Percentiles rank a stretch among this genome's conserved stretches.
phyloP scores from a whole-genome alignment of 2,329 filamentous ascomycete species.

The Penicillium sp. region DNA sequence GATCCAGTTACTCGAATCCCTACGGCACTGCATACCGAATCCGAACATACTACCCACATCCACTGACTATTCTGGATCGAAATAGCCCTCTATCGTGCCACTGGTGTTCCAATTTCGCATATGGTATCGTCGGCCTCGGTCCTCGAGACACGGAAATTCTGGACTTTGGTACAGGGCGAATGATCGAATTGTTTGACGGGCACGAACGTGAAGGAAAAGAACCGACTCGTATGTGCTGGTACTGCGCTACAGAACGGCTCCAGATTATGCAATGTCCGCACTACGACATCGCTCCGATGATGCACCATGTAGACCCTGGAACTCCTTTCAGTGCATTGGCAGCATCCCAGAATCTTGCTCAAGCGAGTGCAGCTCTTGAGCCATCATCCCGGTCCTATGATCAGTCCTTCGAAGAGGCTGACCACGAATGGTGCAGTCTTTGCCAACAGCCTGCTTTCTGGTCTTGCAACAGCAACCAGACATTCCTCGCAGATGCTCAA shows the following conservation, averaged over 20 bases:
- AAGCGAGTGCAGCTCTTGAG: slow-evolving; percentile 6
- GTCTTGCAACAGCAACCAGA: slow-evolving; percentile 35
- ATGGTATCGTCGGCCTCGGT: slow-evolving; percentile 49
- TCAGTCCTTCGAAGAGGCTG: slow-evolving; percentile 13
- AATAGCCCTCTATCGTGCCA: slow-evolving; percentile 40
- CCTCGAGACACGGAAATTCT: slow-evolving; percentile 43
- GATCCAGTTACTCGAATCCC: slow-evolving; percentile 15
- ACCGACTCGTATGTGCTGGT: slow-evolving; percentile 47
- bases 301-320: slow-evolving; percentile 16
- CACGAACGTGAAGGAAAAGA: slow-evolving; percentile 41
- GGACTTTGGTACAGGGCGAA: slow-evolving; percentile 42
- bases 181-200: slow-evolving; percentile 48
- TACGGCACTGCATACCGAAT: slow-evolving; percentile 21
- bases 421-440: slow-evolving; percentile 48
- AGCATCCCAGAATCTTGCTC: slow-evolving; percentile 34
- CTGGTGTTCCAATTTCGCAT: slow-evolving; percentile 49
- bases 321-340: slow-evolving; percentile 30
- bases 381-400: background rate
- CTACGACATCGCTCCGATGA: slow-evolving; percentile 40
- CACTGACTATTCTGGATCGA: slow-evolving; percentile 46
- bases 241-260: slow-evolving; percentile 44
- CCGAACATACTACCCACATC: slow-evolving; percentile 48
- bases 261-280: slow-evolving; percentile 43
- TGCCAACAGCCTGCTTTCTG: slow-evolving; percentile 49
- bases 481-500: background rate